Evolutionary conservation across 306 rosid species (phyloP), one percentile per base, ranked within the genome.

Genomic region (Fagus crenata): DNA sequence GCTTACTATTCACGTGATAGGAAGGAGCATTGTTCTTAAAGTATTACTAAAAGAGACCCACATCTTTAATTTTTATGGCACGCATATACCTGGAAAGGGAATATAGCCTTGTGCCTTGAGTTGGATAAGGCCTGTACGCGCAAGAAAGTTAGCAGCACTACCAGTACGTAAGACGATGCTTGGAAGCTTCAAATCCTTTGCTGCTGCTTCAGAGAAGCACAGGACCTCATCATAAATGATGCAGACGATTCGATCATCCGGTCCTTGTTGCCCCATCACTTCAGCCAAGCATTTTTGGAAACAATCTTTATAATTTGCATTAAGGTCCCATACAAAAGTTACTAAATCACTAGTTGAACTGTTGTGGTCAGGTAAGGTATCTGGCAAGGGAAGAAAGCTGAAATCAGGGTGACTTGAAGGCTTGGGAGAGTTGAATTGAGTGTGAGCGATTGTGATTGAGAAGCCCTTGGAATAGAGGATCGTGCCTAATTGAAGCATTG

Each of bases 401-500:
- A 86, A 84, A 41, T 81, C 17, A 3, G 90, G 90, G n/a, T 84
- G 77, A 11, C 70, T 49, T 5, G 82, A 81, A 54, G 90, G 84
- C 11, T 84, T 2, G 0, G 90, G 90, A 6, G 73, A 69, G 40
- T 84, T 83, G 77, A 81, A 84, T n/a, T 69, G 31, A 54, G 82
- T 51, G 61, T 84, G 90, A 61, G 78, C 84, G 0, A 86, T 33
- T 31, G 82, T 84, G 53, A 86, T 81, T 69, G 79, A 76, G 60
- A 86, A 84, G 6, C 90, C 90, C 51, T 70, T 81, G 6, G 87
- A 86, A 11, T 84, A 68, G 67, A 86, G 90, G 9, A 73, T 49
- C 4, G 74, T 46, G 13, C 82, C 89, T 15, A 86, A 53, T 0
- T 86, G 86, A 77, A 81, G 77, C 84, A 86, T 83, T 0, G 86